Base-by-base conservation (phyloP, 2,329 filamentous ascomycete genomes). In the Cercospora citrullina region DNA sequence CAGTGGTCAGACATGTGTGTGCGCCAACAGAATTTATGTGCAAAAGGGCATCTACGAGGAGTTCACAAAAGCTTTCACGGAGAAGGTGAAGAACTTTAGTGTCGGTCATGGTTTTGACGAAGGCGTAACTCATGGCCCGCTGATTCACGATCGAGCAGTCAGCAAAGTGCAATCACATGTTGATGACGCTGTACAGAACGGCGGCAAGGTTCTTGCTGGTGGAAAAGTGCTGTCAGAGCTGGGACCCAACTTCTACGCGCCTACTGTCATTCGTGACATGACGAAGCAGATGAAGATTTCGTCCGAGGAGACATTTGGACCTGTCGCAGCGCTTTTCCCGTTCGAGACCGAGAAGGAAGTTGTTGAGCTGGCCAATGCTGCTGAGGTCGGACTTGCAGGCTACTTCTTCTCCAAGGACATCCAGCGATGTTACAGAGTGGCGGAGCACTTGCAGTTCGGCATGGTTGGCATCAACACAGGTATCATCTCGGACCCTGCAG, bases 121-220 rank as follows among this genome's bases (percentile, higher is more conserved):
- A 36, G 87, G 85, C 68, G 84, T 87, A 60, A 94, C 91, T 0
- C 91, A 94, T 75, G 92, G 92, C 0, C 92, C 92, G n/a, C 81
- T 95, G 14, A 93, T 97, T 75, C 93, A 97, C 81, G 87, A 88
- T 66, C 89, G 91, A 48, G 94, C 94, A 8, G 83, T 94, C 62
- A 81, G 81, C 71, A 96, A 96, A 81, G 92, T 92, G 26, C 87
- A 91, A 53, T 83, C 86, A 55, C 93, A 96, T 77, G 90, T 96
- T 57, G 83, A 86, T 66, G 92, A 96, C 76, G 93, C 93, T 16
- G 83, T 89, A 72, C 81, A 84, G 69, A 93, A 94, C 6, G 69
- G 69, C 12, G 69, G 61, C 21, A 71, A 64, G 33, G 48, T 71
- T n/a, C 48, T 69, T 21, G 51, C 65, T 23, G 67, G 67, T 31